These are phyloP conservation scores for Mycena metata DNA, from an alignment of 768 basidiomycete genomes.

Conservation along the genomic window DNA sequence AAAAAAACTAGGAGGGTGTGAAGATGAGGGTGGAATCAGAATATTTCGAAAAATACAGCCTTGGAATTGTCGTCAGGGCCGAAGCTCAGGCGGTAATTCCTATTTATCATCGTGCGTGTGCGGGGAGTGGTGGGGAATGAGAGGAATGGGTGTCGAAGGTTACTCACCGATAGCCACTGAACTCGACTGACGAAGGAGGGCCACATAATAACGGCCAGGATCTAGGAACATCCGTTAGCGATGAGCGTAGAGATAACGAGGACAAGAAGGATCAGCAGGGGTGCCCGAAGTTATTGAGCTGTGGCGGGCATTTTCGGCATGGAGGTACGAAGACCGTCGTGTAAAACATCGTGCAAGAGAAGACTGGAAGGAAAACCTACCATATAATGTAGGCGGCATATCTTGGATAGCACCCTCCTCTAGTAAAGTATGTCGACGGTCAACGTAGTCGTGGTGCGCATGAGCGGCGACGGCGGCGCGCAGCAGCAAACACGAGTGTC, in stretches of 20 bases:
- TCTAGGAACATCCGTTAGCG: conserved; percentile 1
- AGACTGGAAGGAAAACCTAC: conserved; percentile 49
- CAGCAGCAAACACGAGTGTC: too few species aligned
- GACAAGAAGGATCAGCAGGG: conserved; percentile 56
- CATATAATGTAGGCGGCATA: conserved; percentile 12
- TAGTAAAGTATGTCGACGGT: neutral
- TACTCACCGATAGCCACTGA: conserved; percentile 15
- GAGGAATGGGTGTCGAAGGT: neutral
- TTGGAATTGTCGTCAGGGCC: conserved; percentile 80
- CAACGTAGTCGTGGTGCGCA: neutral
- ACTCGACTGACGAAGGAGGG: neutral
- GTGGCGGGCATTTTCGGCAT: conserved; percentile 95
- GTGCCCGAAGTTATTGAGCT: conserved; percentile 89
- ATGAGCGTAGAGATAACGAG: neutral
- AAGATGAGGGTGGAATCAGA: conserved; percentile 57
- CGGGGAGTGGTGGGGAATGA: neutral
- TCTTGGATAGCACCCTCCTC: too few species aligned
- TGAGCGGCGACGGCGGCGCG: too few species aligned
- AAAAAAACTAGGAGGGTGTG: neutral
- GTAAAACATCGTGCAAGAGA: conserved; percentile 75
- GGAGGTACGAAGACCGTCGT: conserved; percentile 93
- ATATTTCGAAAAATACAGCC: conserved; percentile 80
- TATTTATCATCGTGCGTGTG: conserved; percentile 67
- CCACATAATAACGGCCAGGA: neutral
- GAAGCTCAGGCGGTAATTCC: conserved; percentile 91